Percentiles rank a stretch among this genome's conserved stretches.
Evolutionary conservation across 371 early-diverging fungal genomes (phyloP).

Genomic region (Saksenaea oblongispora): DNA sequence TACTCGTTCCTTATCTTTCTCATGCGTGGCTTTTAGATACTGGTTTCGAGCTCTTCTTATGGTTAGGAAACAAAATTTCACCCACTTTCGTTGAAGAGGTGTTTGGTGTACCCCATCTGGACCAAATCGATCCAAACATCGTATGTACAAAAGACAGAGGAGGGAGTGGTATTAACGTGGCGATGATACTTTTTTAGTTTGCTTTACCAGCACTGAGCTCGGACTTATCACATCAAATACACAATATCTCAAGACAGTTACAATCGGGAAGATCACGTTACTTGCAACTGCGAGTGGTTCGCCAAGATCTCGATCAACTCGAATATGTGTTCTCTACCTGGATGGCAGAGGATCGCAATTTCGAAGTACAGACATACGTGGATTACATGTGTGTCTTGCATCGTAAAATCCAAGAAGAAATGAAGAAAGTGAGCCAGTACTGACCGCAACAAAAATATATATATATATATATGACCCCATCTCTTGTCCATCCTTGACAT

Average conservation of each 20-base stretch:
- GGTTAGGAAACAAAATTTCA: conserved; percentile 82
- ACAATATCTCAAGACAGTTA: conserved; percentile 62
- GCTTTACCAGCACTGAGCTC: conserved; percentile 52
- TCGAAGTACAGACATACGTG: conserved; percentile 89
- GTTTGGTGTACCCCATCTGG: conserved; percentile 78
- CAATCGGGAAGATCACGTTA: conserved; percentile 52
- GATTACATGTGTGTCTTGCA: conserved; percentile 93
- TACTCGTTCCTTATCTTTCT: neutral
- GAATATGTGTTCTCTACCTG: conserved; percentile 73
- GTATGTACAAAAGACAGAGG: conserved; percentile 41
- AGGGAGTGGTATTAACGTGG: no score
- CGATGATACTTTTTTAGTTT: conserved; percentile 18
- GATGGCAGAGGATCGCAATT: conserved; percentile 87
- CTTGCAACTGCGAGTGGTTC: conserved; percentile 52
- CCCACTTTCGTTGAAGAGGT: conserved; percentile 62
- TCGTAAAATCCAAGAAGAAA: conserved; percentile 83
- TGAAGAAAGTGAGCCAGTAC: conserved; percentile 46
- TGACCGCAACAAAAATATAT: neutral
- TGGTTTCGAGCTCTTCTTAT: conserved; percentile 76
- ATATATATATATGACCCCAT: neutral
- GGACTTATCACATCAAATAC: conserved; percentile 58
- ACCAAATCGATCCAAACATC: conserved; percentile 71
- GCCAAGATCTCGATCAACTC: conserved; percentile 59
- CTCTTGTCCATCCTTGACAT: conserved; percentile 16
- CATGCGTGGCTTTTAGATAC: conserved; percentile 62